Percentiles rank a stretch among this genome's conserved stretches.
Evolutionary conservation across 768 basidiomycete genomes (phyloP).

Genomic region (Xerocomellus amylosporus): DNA sequence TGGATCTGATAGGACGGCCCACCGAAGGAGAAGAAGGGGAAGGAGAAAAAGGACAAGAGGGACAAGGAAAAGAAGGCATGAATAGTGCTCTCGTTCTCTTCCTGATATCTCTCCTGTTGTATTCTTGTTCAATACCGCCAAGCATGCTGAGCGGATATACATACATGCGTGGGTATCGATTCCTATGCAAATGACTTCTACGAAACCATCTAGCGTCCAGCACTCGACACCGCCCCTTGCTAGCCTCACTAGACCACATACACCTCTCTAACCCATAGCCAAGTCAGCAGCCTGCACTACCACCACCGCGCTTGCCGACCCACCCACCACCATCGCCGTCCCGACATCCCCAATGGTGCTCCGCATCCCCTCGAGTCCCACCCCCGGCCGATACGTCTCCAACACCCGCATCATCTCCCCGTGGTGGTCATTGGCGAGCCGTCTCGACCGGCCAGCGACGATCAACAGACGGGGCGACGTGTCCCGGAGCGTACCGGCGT

Average conservation of each 20-base stretch:
- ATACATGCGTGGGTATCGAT: too few species aligned
- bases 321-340: constrained; percentile 69
- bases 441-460: constrained; percentile 70
- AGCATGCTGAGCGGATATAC: too few species aligned
- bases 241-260: too few species aligned
- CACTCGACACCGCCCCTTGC: too few species aligned
- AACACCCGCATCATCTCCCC: constrained; percentile 67
- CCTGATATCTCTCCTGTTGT: neutral
- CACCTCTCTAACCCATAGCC: neutral
- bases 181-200: too few species aligned
- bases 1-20: constrained; percentile 28
- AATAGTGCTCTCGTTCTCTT: neutral
- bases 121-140: neutral
- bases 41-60: constrained; percentile 37
- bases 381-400: constrained; percentile 35
- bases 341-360: constrained; percentile 88
- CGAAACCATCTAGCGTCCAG: too few species aligned
- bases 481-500: constrained; percentile 34
- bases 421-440: constrained; percentile 69
- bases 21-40: constrained; percentile 38
- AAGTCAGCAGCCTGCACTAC: constrained; percentile 62
- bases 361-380: constrained; percentile 40
- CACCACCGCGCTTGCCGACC: constrained; percentile 52
- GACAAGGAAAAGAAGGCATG: constrained; percentile 51
- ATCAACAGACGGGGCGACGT: constrained; percentile 49